Evolutionary conservation across 495 filamentous ascomycete genomes (phyloP).

Genomic region (Polyplosphaeria fusca): DNA sequence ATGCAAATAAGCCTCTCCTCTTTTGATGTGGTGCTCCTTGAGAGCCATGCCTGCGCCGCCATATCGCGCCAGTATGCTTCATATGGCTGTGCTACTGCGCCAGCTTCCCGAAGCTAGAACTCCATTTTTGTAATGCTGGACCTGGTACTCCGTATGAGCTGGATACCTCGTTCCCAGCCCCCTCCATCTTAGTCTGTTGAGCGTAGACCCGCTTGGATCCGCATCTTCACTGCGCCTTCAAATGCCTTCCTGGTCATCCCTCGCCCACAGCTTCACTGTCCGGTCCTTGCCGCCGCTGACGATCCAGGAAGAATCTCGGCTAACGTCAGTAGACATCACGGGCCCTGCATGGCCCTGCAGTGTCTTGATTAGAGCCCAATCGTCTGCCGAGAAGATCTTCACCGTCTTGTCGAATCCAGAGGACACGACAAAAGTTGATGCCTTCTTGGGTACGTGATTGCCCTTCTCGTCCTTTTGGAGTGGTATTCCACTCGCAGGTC

Average conservation of each 20-base stretch:
- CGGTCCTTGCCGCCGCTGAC: constrained; percentile 88
- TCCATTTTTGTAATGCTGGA: too few relatives aligned
- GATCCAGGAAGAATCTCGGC: constrained; percentile 82
- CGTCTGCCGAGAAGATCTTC: constrained; percentile 92
- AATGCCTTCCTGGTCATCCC: constrained; percentile 63
- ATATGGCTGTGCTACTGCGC: too few relatives aligned
- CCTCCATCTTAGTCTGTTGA: too few relatives aligned
- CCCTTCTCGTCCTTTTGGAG: constrained; percentile 62
- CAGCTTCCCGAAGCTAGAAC: too few relatives aligned
- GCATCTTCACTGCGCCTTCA: too few relatives aligned
- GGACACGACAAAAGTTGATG: constrained; percentile 86
- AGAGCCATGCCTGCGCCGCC: too few relatives aligned
- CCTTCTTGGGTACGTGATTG: constrained; percentile 51
- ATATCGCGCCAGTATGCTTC: too few relatives aligned
- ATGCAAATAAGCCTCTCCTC: too few relatives aligned
- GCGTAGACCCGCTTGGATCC: too few relatives aligned
- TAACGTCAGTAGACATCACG: constrained; percentile 85
- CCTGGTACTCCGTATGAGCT: too few relatives aligned
- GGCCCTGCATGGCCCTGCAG: constrained; percentile 88
- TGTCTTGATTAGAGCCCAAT: constrained; percentile 86
- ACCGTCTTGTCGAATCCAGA: constrained; percentile 94
- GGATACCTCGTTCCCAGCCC: too few relatives aligned
- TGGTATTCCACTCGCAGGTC: constrained; percentile 53
- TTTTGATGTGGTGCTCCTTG: too few relatives aligned
- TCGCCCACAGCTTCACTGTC: constrained; percentile 94